phyloP scores from a whole-genome alignment of 2,329 filamentous ascomycete species.

The Monosporascus sp. region DNA sequence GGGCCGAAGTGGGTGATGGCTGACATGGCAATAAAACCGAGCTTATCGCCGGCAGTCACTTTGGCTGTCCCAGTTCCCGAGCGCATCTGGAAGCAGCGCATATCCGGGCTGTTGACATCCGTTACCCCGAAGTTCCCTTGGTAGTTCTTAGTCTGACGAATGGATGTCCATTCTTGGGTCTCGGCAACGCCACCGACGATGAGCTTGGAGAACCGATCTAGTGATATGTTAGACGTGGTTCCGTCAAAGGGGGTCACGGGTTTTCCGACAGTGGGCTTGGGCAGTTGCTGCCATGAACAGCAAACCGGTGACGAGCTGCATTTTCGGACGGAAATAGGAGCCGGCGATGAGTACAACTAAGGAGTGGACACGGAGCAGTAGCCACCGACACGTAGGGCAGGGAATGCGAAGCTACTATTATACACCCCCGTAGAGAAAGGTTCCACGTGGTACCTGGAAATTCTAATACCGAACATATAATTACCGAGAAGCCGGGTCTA shows the following conservation, averaged over 20 bases:
- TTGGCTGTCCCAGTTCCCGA: constrained; percentile 17
- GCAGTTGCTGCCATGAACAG: constrained; percentile 10
- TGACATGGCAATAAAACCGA: constrained; percentile 24
- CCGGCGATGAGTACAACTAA: too few species aligned
- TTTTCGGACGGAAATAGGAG: not conserved
- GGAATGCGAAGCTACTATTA: too few species aligned
- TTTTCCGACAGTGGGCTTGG: constrained; percentile 10
- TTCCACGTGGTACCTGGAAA: too few species aligned
- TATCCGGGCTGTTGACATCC: constrained; percentile 23
- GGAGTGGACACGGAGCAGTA: too few species aligned
- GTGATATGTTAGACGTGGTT: not conserved
- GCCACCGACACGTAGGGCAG: too few species aligned
- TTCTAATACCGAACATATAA: too few species aligned
- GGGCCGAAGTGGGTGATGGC: constrained; percentile 27
- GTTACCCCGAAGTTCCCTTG: constrained; percentile 28
- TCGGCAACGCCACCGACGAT: constrained; percentile 21
- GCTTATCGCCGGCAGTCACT: constrained; percentile 21
- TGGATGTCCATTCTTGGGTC: constrained; percentile 20
- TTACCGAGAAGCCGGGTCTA: too few species aligned
- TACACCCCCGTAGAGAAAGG: too few species aligned
- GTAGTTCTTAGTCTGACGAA: constrained; percentile 30
- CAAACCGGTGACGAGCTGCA: not conserved
- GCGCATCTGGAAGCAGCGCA: constrained; percentile 27
- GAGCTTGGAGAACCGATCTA: constrained; percentile 27
- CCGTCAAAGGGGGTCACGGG: not conserved